phyloP scores from a whole-genome alignment of 2,329 filamentous ascomycete species.

The Ceratocystiopsis brevicomis region DNA sequence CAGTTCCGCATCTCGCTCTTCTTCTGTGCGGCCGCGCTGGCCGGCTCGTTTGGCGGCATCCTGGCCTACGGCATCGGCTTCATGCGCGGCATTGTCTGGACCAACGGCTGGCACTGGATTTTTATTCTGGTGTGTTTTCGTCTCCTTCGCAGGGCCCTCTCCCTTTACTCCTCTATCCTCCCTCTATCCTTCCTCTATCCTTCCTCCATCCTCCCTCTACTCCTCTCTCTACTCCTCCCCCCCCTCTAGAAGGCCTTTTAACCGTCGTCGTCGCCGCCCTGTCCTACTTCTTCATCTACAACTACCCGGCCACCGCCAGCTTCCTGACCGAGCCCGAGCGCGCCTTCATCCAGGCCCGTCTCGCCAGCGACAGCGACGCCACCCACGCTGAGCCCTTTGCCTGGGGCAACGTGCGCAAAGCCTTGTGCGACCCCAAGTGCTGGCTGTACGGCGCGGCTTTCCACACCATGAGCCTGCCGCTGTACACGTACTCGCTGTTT shows the following conservation, averaged over 20 bases:
- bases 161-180: no score
- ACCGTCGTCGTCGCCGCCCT: slow-evolving; percentile 9
- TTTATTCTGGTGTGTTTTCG: slow-evolving; percentile 6
- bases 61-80: slow-evolving; percentile 25
- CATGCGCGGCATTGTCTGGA: slow-evolving; percentile 20
- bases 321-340: background rate
- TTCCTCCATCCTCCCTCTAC: slow-evolving; percentile 10
- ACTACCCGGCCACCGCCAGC: slow-evolving; percentile 25
- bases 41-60: slow-evolving; percentile 17
- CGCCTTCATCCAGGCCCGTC: background rate
- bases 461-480: no score
- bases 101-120: slow-evolving; percentile 6
- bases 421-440: slow-evolving; percentile 37
- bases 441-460: slow-evolving; percentile 30
- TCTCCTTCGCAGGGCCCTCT: no score
- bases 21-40: slow-evolving; percentile 19
- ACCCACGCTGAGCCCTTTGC: slow-evolving; percentile 4
- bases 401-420: background rate
- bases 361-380: background rate
- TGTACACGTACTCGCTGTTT: no score
- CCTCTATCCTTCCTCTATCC: slow-evolving; percentile 12
- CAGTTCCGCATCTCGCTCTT: slow-evolving; percentile 22
- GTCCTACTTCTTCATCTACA: slow-evolving; percentile 26
- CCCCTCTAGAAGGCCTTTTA: slow-evolving; percentile 1
- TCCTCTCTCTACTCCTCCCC: no score